These are phyloP conservation scores for Wickerhamiella australiensis DNA, from an alignment of 805 yeast species.

Conservation along the genomic window DNA sequence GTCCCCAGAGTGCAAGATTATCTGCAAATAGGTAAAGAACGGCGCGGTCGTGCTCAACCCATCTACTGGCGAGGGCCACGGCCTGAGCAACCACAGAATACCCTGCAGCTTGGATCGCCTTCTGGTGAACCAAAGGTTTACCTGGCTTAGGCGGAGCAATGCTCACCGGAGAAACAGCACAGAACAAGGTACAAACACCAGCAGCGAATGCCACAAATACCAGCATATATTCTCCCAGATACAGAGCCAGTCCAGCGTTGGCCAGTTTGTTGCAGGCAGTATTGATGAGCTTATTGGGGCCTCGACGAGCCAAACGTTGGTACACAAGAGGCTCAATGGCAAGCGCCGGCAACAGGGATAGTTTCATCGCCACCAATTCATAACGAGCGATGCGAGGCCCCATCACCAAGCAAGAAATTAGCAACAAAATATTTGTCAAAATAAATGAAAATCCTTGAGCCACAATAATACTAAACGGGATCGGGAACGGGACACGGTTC, in stretches of 20 bases:
- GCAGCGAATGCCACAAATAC: neutral
- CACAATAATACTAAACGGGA: neutral
- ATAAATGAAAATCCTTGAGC: neutral
- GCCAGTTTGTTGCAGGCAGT: neutral
- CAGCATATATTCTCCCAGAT: neutral
- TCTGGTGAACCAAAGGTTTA: neutral
- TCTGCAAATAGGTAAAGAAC: neutral
- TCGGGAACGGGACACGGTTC: conserved; percentile 1
- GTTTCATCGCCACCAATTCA: neutral
- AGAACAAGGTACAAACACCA: neutral
- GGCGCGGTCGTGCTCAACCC: neutral
- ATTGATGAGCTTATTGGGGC: conserved; percentile 1
- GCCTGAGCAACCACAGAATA: neutral
- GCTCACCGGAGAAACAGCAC: neutral
- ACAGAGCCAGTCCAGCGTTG: neutral
- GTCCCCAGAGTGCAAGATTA: neutral
- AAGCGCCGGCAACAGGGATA: neutral
- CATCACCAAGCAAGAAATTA: neutral
- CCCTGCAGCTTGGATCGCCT: neutral
- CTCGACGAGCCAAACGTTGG: neutral
- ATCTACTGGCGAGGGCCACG: neutral
- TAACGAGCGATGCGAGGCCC: neutral
- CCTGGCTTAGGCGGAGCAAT: neutral
- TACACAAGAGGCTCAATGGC: conserved; percentile 4
- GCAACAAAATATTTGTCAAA: neutral